These are phyloP conservation scores for Arthrinium phaeospermum DNA, from an alignment of 2,329 filamentous ascomycete genomes.

Conservation along the genomic window DNA sequence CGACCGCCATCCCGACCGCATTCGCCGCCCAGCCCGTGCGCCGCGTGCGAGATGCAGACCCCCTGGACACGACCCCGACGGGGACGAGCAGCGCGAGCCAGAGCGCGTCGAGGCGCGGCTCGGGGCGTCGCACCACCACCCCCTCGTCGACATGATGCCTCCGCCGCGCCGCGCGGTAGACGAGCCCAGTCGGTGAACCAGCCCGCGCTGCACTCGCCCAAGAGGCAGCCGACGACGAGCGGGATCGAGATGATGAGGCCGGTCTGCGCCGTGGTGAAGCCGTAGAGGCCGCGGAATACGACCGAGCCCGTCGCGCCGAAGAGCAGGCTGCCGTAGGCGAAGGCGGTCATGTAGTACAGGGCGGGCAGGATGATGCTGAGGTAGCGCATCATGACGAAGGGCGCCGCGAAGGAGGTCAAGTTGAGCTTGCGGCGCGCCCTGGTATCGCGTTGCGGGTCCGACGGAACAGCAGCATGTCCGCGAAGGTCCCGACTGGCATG, in stretches of 20 bases:
- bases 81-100: slow-evolving; percentile 35
- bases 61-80: slow-evolving; percentile 35
- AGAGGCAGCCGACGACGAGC: slow-evolving; percentile 32
- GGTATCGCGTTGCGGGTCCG: not conserved
- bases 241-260: slow-evolving; percentile 35
- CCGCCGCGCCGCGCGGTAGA: slow-evolving; percentile 35
- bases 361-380: slow-evolving; percentile 29
- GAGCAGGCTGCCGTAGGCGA: slow-evolving; percentile 34
- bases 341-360: slow-evolving; percentile 33
- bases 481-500: not conserved
- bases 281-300: slow-evolving; percentile 30
- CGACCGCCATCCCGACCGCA: slow-evolving; percentile 43
- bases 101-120: slow-evolving; percentile 40
- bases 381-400: slow-evolving; percentile 33
- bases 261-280: slow-evolving; percentile 32
- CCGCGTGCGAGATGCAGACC: slow-evolving; percentile 37
- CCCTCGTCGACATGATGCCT: slow-evolving; percentile 28
- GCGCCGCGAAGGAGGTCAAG: slow-evolving; percentile 27
- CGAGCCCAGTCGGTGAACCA: slow-evolving; percentile 36
- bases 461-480: not conserved
- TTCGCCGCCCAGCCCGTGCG: slow-evolving; percentile 38
- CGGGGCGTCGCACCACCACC: slow-evolving; percentile 30
- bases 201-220: slow-evolving; percentile 35
- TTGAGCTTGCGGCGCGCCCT: slow-evolving; percentile 19
- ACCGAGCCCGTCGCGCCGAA: slow-evolving; percentile 32